Base-by-base conservation (phyloP, 1,284 basidiomycete genomes). In the Cutaneotrichosporon mucoides region DNA sequence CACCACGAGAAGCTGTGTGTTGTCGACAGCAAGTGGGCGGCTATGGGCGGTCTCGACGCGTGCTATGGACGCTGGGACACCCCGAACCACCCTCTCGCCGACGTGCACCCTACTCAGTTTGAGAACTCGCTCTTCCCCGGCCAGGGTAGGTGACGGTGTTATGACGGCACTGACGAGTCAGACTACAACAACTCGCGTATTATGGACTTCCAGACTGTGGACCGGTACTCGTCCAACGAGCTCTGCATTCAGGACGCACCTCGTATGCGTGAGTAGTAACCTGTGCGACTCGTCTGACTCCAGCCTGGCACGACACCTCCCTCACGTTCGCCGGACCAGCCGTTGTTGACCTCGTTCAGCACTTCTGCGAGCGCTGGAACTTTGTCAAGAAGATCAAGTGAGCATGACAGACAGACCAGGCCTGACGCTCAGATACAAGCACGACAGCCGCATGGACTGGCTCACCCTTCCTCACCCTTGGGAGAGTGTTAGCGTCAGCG, bases 41-140 rank as follows among this genome's bases (percentile, higher is more conserved):
- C 99, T 78, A 96, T 94, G 90, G 96, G 96, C 37, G 96, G 96
- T 1, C 79, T 99, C 41, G 96, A 99, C 78, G 82, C 95, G 49
- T 97, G 60, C 59, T 82, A 60, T 44, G 92, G 92, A 45, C 89
- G 92, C 38, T 98, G 93, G 92, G 94, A 97, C 76, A 92, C 88
- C 0, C 84, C 88, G 66, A 87, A 74, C 59, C 75, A 81, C 70
- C 90, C 91, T 1, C 82, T 95, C 41, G 88, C 92, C 4, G 93
- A 97, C 71, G 89, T 86, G 8, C 93, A 96, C 71, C 90, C 91
- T 0, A 89, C 89, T 2, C 82, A 92, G 68, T 92, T 92, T 70
- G 79, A 81, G 41, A 82, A 82, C 54, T 90, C 90, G 0, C 81
- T 97, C 37, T 97, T 94, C 81, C 90, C 93, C 0, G 94, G 94